Evolutionary conservation across 306 rosid species (phyloP).

Genomic region (Carpinus fangiana): DNA sequence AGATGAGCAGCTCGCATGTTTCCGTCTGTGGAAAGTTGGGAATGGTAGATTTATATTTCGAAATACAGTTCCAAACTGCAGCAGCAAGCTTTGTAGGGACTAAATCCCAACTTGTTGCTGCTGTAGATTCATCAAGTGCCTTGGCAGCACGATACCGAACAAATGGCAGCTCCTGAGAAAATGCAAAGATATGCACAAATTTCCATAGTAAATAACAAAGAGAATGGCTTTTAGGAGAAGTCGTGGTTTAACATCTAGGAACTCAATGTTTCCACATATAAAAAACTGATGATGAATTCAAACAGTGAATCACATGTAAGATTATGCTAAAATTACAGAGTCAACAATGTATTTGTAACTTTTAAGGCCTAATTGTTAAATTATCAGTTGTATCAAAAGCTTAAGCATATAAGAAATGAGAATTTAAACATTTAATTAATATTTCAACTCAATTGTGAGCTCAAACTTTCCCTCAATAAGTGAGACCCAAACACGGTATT

Average conservation of each 20-base stretch:
- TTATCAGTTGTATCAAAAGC: too few species aligned
- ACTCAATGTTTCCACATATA: not conserved
- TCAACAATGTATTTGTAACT: not conserved
- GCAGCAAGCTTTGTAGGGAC: conserved; percentile 74
- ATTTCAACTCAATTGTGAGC: too few species aligned
- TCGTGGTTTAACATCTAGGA: not conserved
- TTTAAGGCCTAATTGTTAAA: too few species aligned
- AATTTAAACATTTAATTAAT: too few species aligned
- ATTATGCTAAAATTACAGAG: not conserved
- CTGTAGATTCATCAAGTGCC: conserved; percentile 46
- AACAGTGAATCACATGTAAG: not conserved
- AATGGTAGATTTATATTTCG: conserved; percentile 73
- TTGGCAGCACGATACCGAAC: conserved; percentile 67
- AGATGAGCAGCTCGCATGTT: conserved; percentile 88
- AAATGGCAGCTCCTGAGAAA: conserved; percentile 68
- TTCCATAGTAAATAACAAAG: not conserved
- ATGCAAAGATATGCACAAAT: conserved; percentile 11
- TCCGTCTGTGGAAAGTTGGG: conserved; percentile 79
- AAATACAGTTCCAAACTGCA: conserved; percentile 69
- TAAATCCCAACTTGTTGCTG: conserved; percentile 46
- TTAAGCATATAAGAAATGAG: too few species aligned
- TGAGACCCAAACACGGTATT: too few species aligned
- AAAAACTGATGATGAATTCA: not conserved
- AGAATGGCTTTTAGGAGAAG: not conserved
- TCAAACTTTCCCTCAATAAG: too few species aligned